Base-by-base conservation (phyloP, 2,329 filamentous ascomycete genomes). In the Diplodia intermedia region DNA sequence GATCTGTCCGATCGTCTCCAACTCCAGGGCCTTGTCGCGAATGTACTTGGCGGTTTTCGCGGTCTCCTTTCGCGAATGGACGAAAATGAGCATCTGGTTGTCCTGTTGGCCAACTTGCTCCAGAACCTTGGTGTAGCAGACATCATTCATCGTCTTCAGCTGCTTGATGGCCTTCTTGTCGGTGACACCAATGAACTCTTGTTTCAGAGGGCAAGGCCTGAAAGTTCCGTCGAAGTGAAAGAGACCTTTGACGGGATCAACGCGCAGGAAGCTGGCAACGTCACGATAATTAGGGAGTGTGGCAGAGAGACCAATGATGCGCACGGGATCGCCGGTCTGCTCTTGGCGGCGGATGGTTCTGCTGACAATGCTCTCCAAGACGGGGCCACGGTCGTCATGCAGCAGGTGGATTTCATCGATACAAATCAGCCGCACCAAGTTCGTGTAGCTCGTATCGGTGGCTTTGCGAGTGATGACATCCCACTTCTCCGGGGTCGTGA, bases 101-200 rank as follows among this genome's bases (percentile, higher is more conserved):
- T 92, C 89, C 75, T 96, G 91, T 69, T 91, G 90, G 7, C 95
- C 95, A 36, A 97, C 94, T 76, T 98, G 94, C 79, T 99, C 95
- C 66, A 99, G 87, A 33, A 97, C 94, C 80, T 99, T 99, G 71
- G 90, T 96, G 79, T 99, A 99, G 68, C 93, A 97, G 66, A 99
- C 94, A 74, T 99, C 95, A 76, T 99, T 99, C 95, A 99, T 99
- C 0, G 92, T 96, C 85, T 98, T 97, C 66, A 99, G 84, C 79
- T 99, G 95, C 81, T 98, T 99, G 82, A 99, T 99, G 6, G 95
- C 92, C 79, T 98, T 98, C 82, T 95, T 96, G 73, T 99, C 95
- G 0, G 94, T 97, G 53, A 99, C 91, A 65, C 95, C 95, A 72
- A 99, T 92, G 76, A 98, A 99, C 79, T 99, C 96, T 78, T 99